Percentiles rank a stretch among this genome's conserved stretches.
Evolutionary conservation across 1,284 basidiomycete genomes (phyloP).

Genomic region (Exobasidium cylindrosporum): DNA sequence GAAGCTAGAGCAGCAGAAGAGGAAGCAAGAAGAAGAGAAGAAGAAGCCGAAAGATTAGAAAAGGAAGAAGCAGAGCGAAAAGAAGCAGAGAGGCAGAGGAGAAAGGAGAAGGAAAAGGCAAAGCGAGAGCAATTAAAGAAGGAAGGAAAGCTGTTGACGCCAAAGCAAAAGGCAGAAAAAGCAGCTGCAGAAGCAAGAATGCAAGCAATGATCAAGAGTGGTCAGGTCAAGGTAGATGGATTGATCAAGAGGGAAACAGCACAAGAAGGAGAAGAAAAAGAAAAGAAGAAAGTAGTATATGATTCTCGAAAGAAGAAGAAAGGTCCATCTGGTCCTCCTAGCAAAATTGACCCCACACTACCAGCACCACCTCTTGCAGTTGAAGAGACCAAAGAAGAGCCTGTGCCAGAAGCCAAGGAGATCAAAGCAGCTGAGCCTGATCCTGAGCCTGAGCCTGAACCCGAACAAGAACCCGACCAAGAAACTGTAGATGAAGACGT

Average conservation of each 20-base stretch:
- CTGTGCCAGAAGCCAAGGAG: conserved; percentile 38
- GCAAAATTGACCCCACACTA: conserved; percentile 6
- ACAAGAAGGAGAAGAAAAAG: conserved; percentile 53
- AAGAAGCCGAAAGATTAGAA: conserved; percentile 52
- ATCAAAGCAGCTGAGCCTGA: conserved; percentile 43
- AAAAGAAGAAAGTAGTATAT: conserved; percentile 64
- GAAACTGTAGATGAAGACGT: conserved; percentile 42
- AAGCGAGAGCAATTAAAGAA: conserved; percentile 53
- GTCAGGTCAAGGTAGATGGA: conserved; percentile 80
- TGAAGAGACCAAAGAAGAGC: conserved; percentile 18
- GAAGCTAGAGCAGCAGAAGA: conserved; percentile 40
- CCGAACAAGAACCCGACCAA: conserved; percentile 19
- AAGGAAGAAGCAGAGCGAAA: conserved; percentile 51
- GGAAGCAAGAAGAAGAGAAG: conserved; percentile 40
- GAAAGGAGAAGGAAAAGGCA: conserved; percentile 52
- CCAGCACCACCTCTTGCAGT: conserved; percentile 1
- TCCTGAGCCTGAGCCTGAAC: conserved; percentile 27
- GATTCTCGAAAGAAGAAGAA: conserved; percentile 74
- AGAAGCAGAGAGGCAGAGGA: conserved; percentile 46
- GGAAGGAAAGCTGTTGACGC: conserved; percentile 54
- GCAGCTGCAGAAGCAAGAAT: conserved; percentile 85
- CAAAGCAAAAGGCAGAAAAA: conserved; percentile 89
- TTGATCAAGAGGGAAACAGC: conserved; percentile 62
- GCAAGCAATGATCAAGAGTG: conserved; percentile 83
- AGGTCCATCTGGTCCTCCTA: conserved; percentile 59